Conservation (phyloP, 306 rosid species). For the Cicer arietinum region DNA sequence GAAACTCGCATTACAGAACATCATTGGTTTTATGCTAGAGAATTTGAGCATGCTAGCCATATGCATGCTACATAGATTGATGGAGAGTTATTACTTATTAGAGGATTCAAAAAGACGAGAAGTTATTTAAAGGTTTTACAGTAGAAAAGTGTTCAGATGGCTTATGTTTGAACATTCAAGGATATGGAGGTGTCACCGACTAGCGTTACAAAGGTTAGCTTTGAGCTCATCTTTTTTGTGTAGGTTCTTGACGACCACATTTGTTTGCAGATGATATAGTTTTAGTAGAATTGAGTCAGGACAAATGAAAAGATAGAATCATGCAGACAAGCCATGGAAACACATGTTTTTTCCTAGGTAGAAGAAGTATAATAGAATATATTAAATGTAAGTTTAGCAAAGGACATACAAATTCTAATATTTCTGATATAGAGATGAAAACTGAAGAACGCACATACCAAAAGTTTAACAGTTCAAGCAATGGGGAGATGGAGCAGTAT, state of each 20-base stretch:
- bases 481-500: background rate
- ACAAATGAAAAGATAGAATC: background rate
- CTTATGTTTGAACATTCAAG: background rate
- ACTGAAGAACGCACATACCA: background rate
- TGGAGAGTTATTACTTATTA: background rate
- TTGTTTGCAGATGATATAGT: background rate
- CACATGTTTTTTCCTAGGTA: background rate
- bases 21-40: background rate
- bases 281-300: background rate
- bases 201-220: background rate
- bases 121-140: background rate
- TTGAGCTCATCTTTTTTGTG: background rate
- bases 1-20: background rate
- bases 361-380: background rate
- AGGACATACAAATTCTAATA: background rate
- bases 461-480: background rate
- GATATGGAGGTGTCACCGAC: background rate
- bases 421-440: background rate
- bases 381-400: background rate
- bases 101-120: background rate
- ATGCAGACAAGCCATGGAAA: background rate
- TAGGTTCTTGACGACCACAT: background rate
- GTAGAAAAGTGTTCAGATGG: background rate
- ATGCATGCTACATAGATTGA: background rate
- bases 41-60: background rate